Evolutionary conservation across 73 alveolate genomes (phyloP), one percentile per base, ranked within the genome.

Genomic region (Symbiodinium natans): DNA sequence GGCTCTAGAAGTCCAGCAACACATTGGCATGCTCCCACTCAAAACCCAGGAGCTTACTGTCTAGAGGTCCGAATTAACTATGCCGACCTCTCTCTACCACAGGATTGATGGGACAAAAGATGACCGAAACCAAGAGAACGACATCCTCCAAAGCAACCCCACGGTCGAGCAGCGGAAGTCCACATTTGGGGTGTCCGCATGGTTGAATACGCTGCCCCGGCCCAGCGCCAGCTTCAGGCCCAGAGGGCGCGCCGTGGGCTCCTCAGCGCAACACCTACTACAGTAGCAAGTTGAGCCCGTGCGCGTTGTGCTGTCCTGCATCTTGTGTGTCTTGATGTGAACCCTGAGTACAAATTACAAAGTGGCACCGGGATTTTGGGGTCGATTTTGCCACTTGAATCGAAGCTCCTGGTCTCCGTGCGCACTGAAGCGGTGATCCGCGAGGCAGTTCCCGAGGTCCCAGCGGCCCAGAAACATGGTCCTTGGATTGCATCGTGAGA

Each of bases 151-250:
- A 27, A 0, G 40, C 77, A 52, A 7, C 13, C 0, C 1, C 27
- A 17, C 68, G 21, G 68, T 17, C 68, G 25, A 27, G 77, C 38
- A 11, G 77, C 77, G 77, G 31, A 63, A 63, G 36, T 63, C 77
- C 77, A 63, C 77, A 11, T 63, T 63, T 63, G 77, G 77, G 34
- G 77, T 11, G 25, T 63, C 77, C 36, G 38, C 2, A 34, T 63
- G 77, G 77, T 63, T 63, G 77, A 63, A 63, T 7, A 63, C 34
- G 77, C 77, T 63, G 31, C 77, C 77, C 77, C 17, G 31, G 77
- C 77, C 77, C 39, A 63, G 34, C 77, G 77, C 77, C 31, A 63
- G 77, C 77, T 63, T 63, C 15, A 63, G 77, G 77, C 77, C 77
- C 1, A 63, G 77, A 27, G 77, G 77, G 34, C 77, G 29, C 36